These are phyloP conservation scores for Starmerella geochares DNA, from an alignment of 805 yeast genomes.

Conservation along the genomic window DNA sequence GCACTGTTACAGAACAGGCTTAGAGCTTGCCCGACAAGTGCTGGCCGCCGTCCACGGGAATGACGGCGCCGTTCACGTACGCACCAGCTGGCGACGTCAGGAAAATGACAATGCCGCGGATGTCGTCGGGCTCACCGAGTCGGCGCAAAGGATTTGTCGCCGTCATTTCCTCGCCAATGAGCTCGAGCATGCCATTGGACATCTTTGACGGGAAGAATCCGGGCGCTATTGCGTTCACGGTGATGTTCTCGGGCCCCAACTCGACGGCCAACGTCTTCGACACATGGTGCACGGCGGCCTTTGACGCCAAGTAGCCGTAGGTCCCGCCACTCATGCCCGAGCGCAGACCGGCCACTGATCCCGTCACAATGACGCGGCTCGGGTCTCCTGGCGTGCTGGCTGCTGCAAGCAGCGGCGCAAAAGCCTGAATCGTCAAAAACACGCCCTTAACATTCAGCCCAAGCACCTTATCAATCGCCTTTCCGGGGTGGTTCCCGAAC, in stretches of 20 bases:
- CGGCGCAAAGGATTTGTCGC: conserved; percentile 51
- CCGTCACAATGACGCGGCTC: conserved; percentile 52
- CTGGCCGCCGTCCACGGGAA: conserved; percentile 65
- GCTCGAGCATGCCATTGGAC: conserved; percentile 53
- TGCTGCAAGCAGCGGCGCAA: conserved; percentile 46
- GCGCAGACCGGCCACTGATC: conserved; percentile 52
- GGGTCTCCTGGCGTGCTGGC: conserved; percentile 51
- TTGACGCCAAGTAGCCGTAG: conserved; percentile 63
- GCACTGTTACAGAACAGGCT: background rate
- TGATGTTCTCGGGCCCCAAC: conserved; percentile 56
- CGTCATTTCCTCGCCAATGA: conserved; percentile 44
- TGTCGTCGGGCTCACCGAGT: conserved; percentile 52
- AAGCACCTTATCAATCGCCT: conserved; percentile 53
- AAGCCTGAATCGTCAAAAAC: conserved; percentile 53
- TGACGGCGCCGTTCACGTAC: conserved; percentile 56
- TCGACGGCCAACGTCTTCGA: conserved; percentile 54
- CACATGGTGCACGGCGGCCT: conserved; percentile 63
- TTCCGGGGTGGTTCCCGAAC: conserved; percentile 48
- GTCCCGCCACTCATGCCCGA: conserved; percentile 41
- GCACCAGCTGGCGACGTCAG: conserved; percentile 47
- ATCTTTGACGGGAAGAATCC: conserved; percentile 70
- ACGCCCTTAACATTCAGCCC: conserved; percentile 59
- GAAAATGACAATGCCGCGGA: conserved; percentile 46
- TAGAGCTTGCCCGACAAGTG: conserved; percentile 34
- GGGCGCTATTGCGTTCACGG: conserved; percentile 62